Percentiles rank a stretch among this genome's conserved stretches.
Evolutionary conservation across 495 filamentous ascomycete species (phyloP).

Genomic region (Aspergillus ostianus): DNA sequence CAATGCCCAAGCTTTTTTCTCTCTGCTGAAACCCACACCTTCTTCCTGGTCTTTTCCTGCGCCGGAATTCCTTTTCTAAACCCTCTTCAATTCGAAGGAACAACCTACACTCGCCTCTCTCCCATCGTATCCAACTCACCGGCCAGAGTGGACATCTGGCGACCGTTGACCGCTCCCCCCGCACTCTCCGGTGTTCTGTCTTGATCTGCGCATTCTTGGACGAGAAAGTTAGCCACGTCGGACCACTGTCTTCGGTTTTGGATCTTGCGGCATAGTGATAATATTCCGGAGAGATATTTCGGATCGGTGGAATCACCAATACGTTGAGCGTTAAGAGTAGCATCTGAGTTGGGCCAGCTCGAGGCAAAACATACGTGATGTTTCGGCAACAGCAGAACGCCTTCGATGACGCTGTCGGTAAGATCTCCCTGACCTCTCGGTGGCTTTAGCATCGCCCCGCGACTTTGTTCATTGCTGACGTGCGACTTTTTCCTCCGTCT

Average conservation of each 20-base stretch:
- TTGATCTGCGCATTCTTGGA: background rate
- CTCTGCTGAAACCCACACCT: background rate
- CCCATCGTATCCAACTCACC: background rate
- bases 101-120: background rate
- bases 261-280: background rate
- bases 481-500: constrained; percentile 10
- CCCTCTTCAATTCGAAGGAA: background rate
- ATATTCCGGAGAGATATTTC: background rate
- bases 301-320: background rate
- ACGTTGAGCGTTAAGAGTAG: background rate
- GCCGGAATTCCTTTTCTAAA: background rate
- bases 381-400: constrained; percentile 78
- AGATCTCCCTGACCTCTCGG: constrained; percentile 26
- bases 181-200: background rate
- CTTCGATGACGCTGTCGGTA: constrained; percentile 81
- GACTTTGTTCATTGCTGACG: constrained; percentile 23
- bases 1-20: constrained; percentile 9
- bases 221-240: background rate
- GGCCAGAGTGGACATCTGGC: background rate
- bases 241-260: background rate
- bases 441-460: background rate
- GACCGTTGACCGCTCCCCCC: background rate
- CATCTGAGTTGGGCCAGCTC: constrained; percentile 4
- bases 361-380: constrained; percentile 45
- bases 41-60: constrained; percentile 3